Evolutionary conservation across 2,329 filamentous ascomycete genomes (phyloP).

Genomic region (Phialophora verrucosa): DNA sequence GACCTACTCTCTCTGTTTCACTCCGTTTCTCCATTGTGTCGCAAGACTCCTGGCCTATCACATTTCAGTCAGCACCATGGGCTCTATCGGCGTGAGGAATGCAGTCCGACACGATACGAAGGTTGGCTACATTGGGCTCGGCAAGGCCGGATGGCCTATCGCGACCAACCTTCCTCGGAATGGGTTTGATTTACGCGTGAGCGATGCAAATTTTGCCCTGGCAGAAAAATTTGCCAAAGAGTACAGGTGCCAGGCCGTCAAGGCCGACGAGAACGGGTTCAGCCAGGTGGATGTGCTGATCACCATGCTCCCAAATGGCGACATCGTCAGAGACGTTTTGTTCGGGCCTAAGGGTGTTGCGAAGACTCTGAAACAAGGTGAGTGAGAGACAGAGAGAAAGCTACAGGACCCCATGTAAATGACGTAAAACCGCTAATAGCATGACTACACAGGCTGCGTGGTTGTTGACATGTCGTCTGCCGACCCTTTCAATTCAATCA

Average conservation of each 20-base stretch:
- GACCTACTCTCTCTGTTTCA: too few relatives aligned
- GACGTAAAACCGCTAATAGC: too few relatives aligned
- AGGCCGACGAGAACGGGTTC: conserved; percentile 35
- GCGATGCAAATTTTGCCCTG: conserved; percentile 40
- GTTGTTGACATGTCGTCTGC: conserved; percentile 28
- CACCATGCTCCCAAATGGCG: conserved; percentile 44
- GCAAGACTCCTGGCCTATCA: too few relatives aligned
- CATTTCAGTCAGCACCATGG: too few relatives aligned
- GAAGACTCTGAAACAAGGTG: neutral
- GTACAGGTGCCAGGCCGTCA: conserved; percentile 37
- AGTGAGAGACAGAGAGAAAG: conserved; percentile 36
- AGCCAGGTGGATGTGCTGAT: conserved; percentile 42
- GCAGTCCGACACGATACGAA: too few relatives aligned
- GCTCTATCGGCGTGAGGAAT: too few relatives aligned
- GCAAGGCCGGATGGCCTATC: conserved; percentile 43
- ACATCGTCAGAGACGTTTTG: conserved; percentile 43
- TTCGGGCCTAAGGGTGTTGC: conserved; percentile 12
- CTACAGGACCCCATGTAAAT: conserved; percentile 26
- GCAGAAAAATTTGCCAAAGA: conserved; percentile 36
- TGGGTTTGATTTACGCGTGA: conserved; percentile 42
- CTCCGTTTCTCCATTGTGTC: too few relatives aligned
- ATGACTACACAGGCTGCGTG: conserved; percentile 32
- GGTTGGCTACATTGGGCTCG: conserved; percentile 44
- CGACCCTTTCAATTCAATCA: conserved; percentile 22
- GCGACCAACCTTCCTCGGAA: conserved; percentile 43